Evolutionary conservation across 495 filamentous ascomycete species (phyloP).

Genomic region (Aspergillus kassunensis): DNA sequence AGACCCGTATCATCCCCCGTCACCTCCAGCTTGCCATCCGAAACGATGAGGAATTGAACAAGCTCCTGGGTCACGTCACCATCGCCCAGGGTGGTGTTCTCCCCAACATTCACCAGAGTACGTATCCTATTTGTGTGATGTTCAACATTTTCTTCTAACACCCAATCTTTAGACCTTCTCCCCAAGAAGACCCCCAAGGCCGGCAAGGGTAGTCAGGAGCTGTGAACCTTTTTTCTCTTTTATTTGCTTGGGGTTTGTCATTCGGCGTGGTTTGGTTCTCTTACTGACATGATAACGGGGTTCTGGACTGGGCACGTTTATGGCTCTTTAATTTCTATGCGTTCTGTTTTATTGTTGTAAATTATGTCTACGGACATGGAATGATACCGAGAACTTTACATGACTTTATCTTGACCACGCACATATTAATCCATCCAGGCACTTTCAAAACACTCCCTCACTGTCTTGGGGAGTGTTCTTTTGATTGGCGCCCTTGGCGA

Average conservation of each 20-base stretch:
- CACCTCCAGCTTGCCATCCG: constrained; percentile 99
- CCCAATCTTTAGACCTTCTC: constrained; percentile 70
- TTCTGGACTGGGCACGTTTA: constrained; percentile 74
- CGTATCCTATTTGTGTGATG: constrained; percentile 30
- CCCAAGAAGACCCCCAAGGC: constrained; percentile 97
- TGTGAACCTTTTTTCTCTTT: constrained; percentile 58
- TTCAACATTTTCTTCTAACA: constrained; percentile 49
- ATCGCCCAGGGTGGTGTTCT: constrained; percentile 99
- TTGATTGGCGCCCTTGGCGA: too few species aligned
- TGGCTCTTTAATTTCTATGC: constrained; percentile 64
- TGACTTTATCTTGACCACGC: constrained; percentile 5
- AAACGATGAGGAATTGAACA: constrained; percentile 99
- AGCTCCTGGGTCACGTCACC: constrained; percentile 97
- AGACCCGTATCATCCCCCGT: constrained; percentile 99
- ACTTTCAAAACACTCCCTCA: too few species aligned
- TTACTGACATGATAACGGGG: constrained; percentile 83
- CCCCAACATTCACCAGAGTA: constrained; percentile 98
- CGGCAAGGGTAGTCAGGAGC: constrained; percentile 88
- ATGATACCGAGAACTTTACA: constrained; percentile 40
- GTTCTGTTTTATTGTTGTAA: constrained; percentile 81
- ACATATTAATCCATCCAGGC: too few species aligned
- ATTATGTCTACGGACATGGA: constrained; percentile 79
- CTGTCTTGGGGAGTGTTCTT: too few species aligned
- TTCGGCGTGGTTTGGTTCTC: constrained; percentile 59
- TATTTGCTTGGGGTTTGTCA: constrained; percentile 49